Percentiles rank a stretch among this genome's conserved stretches.
Evolutionary conservation across 2,329 filamentous ascomycete species (phyloP).

Genomic region (Clarireedia sp.): DNA sequence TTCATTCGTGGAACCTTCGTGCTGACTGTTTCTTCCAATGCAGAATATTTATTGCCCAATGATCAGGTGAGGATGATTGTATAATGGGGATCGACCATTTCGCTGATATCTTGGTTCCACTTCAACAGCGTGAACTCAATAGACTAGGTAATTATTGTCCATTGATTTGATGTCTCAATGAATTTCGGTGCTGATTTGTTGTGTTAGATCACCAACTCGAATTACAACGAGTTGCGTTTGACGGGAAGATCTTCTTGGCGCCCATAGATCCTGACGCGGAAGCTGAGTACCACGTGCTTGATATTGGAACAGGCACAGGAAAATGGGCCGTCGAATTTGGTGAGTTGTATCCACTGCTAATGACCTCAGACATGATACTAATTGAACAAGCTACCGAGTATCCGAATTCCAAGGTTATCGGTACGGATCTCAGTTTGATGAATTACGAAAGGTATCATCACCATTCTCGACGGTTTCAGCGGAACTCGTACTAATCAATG

Average conservation of each 20-base stretch:
- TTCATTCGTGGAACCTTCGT: background rate
- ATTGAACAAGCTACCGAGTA: background rate
- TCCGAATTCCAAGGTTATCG: slow-evolving; percentile 1
- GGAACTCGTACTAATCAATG: background rate
- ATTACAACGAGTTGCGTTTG: slow-evolving; percentile 12
- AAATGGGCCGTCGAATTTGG: slow-evolving; percentile 54
- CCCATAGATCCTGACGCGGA: slow-evolving; percentile 24
- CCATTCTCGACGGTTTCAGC: background rate
- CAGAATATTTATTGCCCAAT: slow-evolving; percentile 24
- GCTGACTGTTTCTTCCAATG: background rate
- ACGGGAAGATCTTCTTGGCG: slow-evolving; percentile 16
- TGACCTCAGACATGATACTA: background rate
- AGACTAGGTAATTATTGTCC: slow-evolving; percentile 6
- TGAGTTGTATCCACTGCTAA: slow-evolving; percentile 25
- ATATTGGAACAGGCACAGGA: slow-evolving; percentile 46
- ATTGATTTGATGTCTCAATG: background rate
- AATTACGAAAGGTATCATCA: background rate
- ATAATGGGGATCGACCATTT: background rate
- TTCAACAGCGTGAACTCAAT: slow-evolving; percentile 7
- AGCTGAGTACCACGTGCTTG: slow-evolving; percentile 22
- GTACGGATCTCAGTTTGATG: slow-evolving; percentile 1
- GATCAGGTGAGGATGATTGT: slow-evolving; percentile 14
- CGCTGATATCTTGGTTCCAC: background rate
- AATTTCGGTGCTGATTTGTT: background rate
- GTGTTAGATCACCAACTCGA: slow-evolving; percentile 18